phyloP scores from a whole-genome alignment of 2,329 filamentous ascomycete genomes.

The Neopestalotiopsis clavispora region DNA sequence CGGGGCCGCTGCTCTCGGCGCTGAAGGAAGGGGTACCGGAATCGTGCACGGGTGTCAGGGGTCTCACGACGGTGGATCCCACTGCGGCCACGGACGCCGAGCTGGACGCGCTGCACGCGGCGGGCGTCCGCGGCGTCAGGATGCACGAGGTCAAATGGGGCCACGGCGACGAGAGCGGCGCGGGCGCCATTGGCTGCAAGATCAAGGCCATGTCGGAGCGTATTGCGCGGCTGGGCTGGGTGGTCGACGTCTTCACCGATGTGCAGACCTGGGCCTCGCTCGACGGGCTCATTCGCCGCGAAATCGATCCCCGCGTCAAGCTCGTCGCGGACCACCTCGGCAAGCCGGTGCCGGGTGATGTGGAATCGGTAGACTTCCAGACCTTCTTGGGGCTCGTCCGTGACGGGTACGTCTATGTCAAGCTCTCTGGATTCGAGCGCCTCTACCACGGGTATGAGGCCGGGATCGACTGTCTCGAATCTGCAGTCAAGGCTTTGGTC shows the following conservation, averaged over 20 bases:
- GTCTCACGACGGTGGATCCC: conserved; percentile 2
- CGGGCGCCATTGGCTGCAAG: conserved; percentile 4
- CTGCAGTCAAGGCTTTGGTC: not conserved
- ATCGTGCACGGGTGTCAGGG: not conserved
- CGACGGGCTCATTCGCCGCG: conserved; percentile 2
- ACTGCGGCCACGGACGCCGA: not conserved
- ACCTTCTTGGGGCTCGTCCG: not conserved
- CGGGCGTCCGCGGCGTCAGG: not conserved
- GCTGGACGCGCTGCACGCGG: conserved; percentile 6
- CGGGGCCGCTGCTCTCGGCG: conserved; percentile 1
- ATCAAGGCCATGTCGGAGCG: not conserved
- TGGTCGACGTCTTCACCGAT: conserved; percentile 12
- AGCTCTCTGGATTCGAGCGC: conserved; percentile 11
- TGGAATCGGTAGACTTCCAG: not conserved
- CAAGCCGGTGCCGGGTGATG: not conserved
- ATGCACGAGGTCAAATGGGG: conserved; percentile 14
- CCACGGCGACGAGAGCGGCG: not conserved
- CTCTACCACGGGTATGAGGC: conserved; percentile 4
- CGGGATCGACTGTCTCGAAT: not conserved
- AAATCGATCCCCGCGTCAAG: not conserved
- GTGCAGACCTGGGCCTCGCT: conserved; percentile 6
- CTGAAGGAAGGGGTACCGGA: not conserved
- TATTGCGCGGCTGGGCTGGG: conserved; percentile 5
- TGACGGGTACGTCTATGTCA: conserved; percentile 9
- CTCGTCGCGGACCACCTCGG: conserved; percentile 11